Evolutionary conservation across 768 basidiomycete species (phyloP), one percentile per base, ranked within the genome.

Genomic region (Tremella yokohamensis): DNA sequence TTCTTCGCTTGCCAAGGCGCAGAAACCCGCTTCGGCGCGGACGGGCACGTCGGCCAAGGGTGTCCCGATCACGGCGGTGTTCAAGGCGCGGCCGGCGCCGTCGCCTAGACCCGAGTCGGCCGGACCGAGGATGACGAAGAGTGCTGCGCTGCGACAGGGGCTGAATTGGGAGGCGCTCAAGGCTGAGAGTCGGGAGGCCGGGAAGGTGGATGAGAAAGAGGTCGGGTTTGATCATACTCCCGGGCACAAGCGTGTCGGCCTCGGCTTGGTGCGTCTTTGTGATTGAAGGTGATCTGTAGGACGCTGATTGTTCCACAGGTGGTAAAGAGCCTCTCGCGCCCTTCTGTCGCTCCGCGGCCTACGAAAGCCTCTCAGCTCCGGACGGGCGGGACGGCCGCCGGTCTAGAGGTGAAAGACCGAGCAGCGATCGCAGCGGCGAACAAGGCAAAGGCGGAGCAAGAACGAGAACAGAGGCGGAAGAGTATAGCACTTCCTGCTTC

Each of bases 91-190:
- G 40, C 60, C 65, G 8, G 68, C 61, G 3, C 68, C 68, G 6
- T 24, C 26, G 7, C 34, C 18, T n/a, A 65, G 52, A 39, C 25
- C 22, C 13, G 53, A 49, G 22, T 57, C 49, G 9, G 29, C 60
- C 4, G 68, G 68, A 20, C 68, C 68, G 9, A 62, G 59, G 40
- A 70, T 70, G 68, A 70, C 60, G 12, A 70, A 70, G 40, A 34
- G 59, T 20, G 58, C 68, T 19, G 65, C 61, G 7, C 49, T 66
- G 51, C 40, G 68, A 34, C 44, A 50, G 39, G 68, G 68, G 8
- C 24, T 70, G 26, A 54, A 64, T 15, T 70, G 68, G 68, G 65
- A 66, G 11, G 63, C 51, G 3, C 12, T 24, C 38, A 15, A 19
- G 48, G 48, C n/a, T 22, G 53, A 26, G 29, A 11, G 4, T 34